Evolutionary conservation across 2,329 filamentous ascomycete genomes (phyloP).

Genomic region (Colletotrichum sp.): DNA sequence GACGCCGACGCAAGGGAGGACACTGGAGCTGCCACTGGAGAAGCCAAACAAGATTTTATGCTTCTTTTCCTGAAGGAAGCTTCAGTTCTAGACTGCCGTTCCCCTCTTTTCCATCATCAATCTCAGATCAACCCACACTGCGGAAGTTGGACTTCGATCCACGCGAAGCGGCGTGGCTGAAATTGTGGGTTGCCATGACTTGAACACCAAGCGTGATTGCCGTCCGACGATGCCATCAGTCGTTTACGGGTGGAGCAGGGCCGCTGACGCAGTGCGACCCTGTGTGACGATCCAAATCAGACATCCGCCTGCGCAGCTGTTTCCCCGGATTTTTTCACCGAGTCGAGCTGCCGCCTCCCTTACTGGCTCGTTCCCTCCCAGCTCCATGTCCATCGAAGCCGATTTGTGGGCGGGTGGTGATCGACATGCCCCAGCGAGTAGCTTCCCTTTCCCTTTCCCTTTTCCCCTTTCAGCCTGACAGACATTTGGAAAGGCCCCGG

Average conservation of each 20-base stretch:
- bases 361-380: background rate
- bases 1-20: background rate
- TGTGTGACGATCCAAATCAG: constrained; percentile 9
- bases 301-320: background rate
- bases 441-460: background rate
- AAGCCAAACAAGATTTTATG: background rate
- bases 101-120: background rate
- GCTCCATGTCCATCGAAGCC: background rate
- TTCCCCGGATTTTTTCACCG: constrained; percentile 8
- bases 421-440: background rate
- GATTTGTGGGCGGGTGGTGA: background rate
- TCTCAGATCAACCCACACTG: background rate
- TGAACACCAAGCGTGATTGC: background rate
- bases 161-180: background rate
- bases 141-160: background rate
- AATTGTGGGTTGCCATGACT: background rate
- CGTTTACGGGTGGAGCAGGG: background rate
- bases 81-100: background rate
- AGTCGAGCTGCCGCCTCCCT: background rate
- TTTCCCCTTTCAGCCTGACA: background rate
- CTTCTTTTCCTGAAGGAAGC: background rate
- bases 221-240: background rate
- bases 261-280: background rate
- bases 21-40: background rate
- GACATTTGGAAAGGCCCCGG: background rate